A percentile compares a stretch with the other conserved stretches of the same genome.
Evolutionary conservation across 768 basidiomycete species (phyloP).

Genomic region (Termitomyces sp.): DNA sequence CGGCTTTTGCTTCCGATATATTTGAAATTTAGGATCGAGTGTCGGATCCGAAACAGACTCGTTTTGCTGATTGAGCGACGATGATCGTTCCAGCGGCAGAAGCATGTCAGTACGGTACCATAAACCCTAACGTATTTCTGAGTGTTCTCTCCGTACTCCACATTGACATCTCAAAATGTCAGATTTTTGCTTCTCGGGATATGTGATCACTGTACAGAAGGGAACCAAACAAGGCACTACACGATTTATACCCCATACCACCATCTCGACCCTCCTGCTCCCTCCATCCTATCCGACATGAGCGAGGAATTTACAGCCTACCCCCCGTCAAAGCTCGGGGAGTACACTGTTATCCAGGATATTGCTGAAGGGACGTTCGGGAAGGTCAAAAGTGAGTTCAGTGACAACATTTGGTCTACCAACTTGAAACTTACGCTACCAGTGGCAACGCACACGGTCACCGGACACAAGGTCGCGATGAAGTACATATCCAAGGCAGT

Average conservation of each 20-base stretch:
- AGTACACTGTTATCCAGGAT: conserved; percentile 85
- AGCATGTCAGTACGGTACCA: neutral
- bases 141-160: neutral
- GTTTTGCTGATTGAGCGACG: conserved; percentile 4
- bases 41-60: conserved; percentile 8
- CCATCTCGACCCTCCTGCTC: conserved; percentile 25
- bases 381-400: conserved; percentile 90
- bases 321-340: conserved; percentile 77
- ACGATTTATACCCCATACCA: conserved; percentile 29
- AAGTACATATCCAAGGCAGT: conserved; percentile 96
- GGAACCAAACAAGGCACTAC: conserved; percentile 21
- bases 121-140: neutral
- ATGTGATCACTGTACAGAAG: conserved; percentile 6
- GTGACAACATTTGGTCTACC: neutral
- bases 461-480: conserved; percentile 95
- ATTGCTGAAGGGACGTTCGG: conserved; percentile 98
- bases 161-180: neutral
- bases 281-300: conserved; percentile 26
- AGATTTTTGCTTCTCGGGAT: neutral
- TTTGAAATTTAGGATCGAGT: conserved; percentile 10
- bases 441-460: conserved; percentile 95
- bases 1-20: conserved; percentile 11
- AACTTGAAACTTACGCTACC: conserved; percentile 15
- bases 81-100: neutral
- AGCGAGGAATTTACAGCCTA: conserved; percentile 33